A percentile compares a stretch with the other conserved stretches of the same genome.
Conservation (phyloP, 1,284 basidiomycete species). For the Afroboletus lepidellus region DNA sequence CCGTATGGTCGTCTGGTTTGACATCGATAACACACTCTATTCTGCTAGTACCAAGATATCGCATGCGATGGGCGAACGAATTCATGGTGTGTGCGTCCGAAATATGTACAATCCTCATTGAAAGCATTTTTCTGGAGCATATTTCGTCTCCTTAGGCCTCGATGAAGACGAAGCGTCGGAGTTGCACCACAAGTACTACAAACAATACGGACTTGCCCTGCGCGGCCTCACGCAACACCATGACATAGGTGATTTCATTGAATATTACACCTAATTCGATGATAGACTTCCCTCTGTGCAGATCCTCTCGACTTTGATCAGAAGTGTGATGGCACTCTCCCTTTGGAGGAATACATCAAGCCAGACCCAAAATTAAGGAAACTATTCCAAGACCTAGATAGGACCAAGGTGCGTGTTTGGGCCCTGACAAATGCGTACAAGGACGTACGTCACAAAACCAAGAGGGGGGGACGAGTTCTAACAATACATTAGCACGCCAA, state of each 20-base stretch:
- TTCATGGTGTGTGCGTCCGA: constrained; percentile 54
- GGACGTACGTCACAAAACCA: constrained; percentile 49
- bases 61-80: constrained; percentile 77
- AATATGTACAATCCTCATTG: background rate
- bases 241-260: constrained; percentile 57
- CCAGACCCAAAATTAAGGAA: constrained; percentile 64
- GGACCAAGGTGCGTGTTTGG: constrained; percentile 77
- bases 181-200: constrained; percentile 77
- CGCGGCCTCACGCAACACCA: constrained; percentile 81
- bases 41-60: constrained; percentile 74
- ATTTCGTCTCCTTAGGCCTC: constrained; percentile 73
- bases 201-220: constrained; percentile 81
- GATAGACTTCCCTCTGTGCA: constrained; percentile 27
- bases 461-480: constrained; percentile 1
- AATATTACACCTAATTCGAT: background rate
- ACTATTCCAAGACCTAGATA: constrained; percentile 78
- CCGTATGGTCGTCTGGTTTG: constrained; percentile 69
- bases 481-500: constrained; percentile 63
- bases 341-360: constrained; percentile 77
- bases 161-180: constrained; percentile 67
- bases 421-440: constrained; percentile 80
- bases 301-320: constrained; percentile 86
- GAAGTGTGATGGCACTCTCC: constrained; percentile 82
- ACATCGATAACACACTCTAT: constrained; percentile 88
- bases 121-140: constrained; percentile 45